Evolutionary conservation across 352 stramenopile genomes (phyloP).

Genomic region (Phytopythium delawarense): DNA sequence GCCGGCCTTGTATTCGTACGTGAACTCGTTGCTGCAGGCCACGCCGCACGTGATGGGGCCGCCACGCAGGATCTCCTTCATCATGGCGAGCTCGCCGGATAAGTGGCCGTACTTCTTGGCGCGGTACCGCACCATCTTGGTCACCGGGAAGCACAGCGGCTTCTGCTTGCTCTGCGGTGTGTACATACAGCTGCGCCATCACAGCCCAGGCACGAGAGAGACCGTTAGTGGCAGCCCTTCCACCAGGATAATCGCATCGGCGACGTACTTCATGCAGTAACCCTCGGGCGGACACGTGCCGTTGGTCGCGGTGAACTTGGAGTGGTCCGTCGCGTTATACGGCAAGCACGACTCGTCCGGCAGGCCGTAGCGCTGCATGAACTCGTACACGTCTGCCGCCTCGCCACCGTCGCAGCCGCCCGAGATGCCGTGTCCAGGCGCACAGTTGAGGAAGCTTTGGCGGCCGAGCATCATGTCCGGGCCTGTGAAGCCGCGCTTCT

Average conservation of each 20-base stretch:
- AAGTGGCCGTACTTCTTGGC: slow-evolving; percentile 69
- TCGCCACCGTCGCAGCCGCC: slow-evolving; percentile 66
- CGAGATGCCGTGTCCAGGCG: slow-evolving; percentile 62
- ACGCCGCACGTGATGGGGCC: slow-evolving; percentile 94
- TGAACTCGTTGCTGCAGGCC: slow-evolving; percentile 85
- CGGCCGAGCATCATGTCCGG: slow-evolving; percentile 76
- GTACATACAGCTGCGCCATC: slow-evolving; percentile 64
- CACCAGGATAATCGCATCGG: neutral
- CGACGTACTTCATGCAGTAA: slow-evolving; percentile 83
- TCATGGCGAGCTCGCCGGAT: slow-evolving; percentile 72
- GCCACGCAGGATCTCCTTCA: slow-evolving; percentile 66
- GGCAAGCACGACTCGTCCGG: slow-evolving; percentile 77
- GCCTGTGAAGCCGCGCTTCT: slow-evolving; percentile 46
- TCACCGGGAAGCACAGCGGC: slow-evolving; percentile 67
- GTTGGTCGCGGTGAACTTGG: slow-evolving; percentile 62
- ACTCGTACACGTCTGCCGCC: slow-evolving; percentile 74
- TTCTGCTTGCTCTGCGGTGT: slow-evolving; percentile 41
- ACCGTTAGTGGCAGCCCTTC: neutral
- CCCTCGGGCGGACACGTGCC: slow-evolving; percentile 66
- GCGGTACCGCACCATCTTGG: slow-evolving; percentile 75
- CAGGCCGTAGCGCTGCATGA: slow-evolving; percentile 68
- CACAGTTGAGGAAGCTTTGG: slow-evolving; percentile 83
- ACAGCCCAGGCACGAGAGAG: neutral
- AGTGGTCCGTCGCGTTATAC: slow-evolving; percentile 82
- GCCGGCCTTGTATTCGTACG: slow-evolving; percentile 90